phyloP scores from a whole-genome alignment of 768 basidiomycete genomes.

The Pilatotrama ljubarskyi region DNA sequence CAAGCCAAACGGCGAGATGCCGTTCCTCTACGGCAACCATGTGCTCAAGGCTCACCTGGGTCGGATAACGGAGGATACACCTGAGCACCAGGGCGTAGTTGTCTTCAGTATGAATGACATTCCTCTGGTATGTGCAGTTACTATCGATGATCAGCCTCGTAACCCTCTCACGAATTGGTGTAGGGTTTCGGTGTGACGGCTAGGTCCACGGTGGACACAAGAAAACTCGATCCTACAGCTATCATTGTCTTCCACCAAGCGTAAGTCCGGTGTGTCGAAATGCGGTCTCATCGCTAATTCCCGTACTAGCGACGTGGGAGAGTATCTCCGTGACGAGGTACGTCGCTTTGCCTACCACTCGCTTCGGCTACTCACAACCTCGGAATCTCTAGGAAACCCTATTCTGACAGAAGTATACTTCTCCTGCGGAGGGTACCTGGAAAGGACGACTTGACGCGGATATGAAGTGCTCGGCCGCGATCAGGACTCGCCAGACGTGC shows the following conservation, averaged over 20 bases:
- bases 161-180: conserved; percentile 6
- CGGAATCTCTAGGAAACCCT: conserved; percentile 65
- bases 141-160: too few species aligned
- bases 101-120: conserved; percentile 95
- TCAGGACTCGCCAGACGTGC: conserved; percentile 10
- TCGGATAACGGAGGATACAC: conserved; percentile 97
- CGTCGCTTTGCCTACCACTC: conserved; percentile 19
- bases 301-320: conserved; percentile 82
- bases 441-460: conserved; percentile 25
- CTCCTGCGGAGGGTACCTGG: background rate
- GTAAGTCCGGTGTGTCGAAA: conserved; percentile 43
- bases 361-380: background rate
- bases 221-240: conserved; percentile 95
- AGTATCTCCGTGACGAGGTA: conserved; percentile 97
- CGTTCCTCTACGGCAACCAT: conserved; percentile 98
- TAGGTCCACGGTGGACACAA: conserved; percentile 90
- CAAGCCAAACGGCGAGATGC: conserved; percentile 99
- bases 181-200: conserved; percentile 99
- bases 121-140: conserved; percentile 74
- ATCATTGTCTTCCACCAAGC: conserved; percentile 99
- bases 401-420: conserved; percentile 44
- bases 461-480: conserved; percentile 48
- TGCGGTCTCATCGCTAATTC: conserved; percentile 6
- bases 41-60: conserved; percentile 98
- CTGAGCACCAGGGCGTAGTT: conserved; percentile 98